phyloP scores from a whole-genome alignment of 2,329 filamentous ascomycete species.

The Aspergillus sp. region DNA sequence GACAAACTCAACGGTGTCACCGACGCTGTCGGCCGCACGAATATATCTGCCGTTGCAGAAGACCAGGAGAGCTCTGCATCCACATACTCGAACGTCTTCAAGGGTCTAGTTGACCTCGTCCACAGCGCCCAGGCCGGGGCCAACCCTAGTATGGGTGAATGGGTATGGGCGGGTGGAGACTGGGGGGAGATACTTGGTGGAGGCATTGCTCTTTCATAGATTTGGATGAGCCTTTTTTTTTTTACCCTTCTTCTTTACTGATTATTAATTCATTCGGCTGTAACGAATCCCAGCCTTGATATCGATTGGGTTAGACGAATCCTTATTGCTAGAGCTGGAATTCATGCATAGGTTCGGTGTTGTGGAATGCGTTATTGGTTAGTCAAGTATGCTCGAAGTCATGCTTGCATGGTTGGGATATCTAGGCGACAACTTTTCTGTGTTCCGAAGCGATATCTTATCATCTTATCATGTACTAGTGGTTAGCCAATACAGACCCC shows the following conservation, averaged over 20 bases:
- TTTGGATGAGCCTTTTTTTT: background rate
- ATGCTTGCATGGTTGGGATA: background rate
- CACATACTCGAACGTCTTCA: conserved; percentile 37
- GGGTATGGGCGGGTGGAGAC: conserved; percentile 46
- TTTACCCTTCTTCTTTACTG: background rate
- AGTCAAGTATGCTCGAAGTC: background rate
- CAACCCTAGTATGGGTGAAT: conserved; percentile 41
- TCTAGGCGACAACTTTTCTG: background rate
- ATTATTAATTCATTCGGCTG: background rate
- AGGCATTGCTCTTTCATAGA: conserved; percentile 35
- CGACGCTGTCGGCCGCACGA: conserved; percentile 44
- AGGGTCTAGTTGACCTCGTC: conserved; percentile 39
- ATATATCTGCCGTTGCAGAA: conserved; percentile 28
- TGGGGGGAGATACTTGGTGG: conserved; percentile 43
- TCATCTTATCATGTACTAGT: background rate
- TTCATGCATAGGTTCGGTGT: conserved; percentile 10
- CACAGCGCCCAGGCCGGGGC: conserved; percentile 37
- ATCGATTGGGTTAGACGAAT: conserved; percentile 7
- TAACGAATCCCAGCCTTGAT: background rate
- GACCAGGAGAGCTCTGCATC: conserved; percentile 24
- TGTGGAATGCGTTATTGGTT: background rate
- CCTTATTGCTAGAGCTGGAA: background rate
- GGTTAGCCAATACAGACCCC: conserved; percentile 1
- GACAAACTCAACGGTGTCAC: conserved; percentile 66
- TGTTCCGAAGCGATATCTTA: background rate